Evolutionary conservation across 2,329 filamentous ascomycete species (phyloP), one percentile per base, ranked within the genome.

Genomic region (Mycocentrospora acerina): DNA sequence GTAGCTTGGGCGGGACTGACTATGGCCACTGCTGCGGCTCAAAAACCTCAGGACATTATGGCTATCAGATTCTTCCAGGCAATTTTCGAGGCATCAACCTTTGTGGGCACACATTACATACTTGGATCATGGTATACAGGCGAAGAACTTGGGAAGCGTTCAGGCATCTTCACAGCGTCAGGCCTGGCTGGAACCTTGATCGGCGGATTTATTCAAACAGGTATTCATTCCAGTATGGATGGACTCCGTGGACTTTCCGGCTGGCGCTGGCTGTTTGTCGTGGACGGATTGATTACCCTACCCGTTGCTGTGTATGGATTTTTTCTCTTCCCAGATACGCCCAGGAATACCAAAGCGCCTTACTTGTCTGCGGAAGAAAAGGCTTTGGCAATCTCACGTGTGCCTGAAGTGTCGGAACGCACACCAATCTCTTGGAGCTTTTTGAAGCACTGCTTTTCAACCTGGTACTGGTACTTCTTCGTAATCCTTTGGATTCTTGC

Each of bases 401-500:
- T 75, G 3, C 72, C 73, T 13, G 62, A 68, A 44, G 66, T 70
- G 8, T 54, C 63, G 0, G 61, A 72, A 35, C 62, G 64, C 1
- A 69, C 75, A 2, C 75, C 75, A 0, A 57, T 81, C 10, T 74
- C 60, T 17, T 58, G 72, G 38, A 43, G 51, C 2, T 83, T 85
- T 48, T 49, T 75, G 16, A 79, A 74, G 45, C 74, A 72, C 29
- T 75, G 83, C 12, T 70, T 85, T 8, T 67, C 69, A 0, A 81
- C 78, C 0, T 82, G 78, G 76, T 77, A 82, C 53, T 84, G 78
- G 74, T 85, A 81, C 71, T 81, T 80, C 1, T 86, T 86, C 50
- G 75, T 81, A 2, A 56, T 79, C 4, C 75, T 86, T 0, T 86
- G 83, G 82, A 77, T 85, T 47, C 80, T 88, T 27, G 83, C 83